Evolutionary conservation across 306 rosid genomes (phyloP).

Genomic region (Chamaecrista fasciculata): DNA sequence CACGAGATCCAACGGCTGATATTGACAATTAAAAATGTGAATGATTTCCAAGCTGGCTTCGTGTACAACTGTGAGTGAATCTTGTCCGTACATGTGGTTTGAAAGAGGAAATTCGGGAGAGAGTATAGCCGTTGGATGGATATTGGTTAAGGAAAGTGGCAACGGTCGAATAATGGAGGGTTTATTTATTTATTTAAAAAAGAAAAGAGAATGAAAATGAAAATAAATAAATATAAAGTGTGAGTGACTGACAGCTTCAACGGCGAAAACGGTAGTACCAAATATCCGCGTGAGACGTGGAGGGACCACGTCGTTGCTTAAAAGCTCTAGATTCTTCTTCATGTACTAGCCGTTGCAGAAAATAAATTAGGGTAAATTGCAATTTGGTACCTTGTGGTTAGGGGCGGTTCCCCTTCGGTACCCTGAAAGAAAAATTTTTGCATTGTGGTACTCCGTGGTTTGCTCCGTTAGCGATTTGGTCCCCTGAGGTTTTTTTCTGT

Average conservation of each 20-base stretch:
- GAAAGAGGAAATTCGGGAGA: rapidly evolving
- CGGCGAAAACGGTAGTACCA: neutral
- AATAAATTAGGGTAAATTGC: too few species aligned
- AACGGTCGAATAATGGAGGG: constrained; percentile 33
- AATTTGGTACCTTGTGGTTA: too few species aligned
- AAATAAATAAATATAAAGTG: neutral
- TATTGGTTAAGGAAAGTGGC: constrained; percentile 20
- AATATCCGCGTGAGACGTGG: neutral
- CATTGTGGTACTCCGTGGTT: too few species aligned
- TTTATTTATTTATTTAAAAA: neutral
- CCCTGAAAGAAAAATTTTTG: too few species aligned
- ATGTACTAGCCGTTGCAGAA: constrained; percentile 4
- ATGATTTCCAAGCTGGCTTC: constrained; percentile 11
- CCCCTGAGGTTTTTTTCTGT: too few species aligned
- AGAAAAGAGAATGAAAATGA: neutral
- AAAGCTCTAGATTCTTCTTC: neutral
- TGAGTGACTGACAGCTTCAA: neutral
- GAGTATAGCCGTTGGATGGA: constrained; percentile 20
- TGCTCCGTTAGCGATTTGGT: too few species aligned
- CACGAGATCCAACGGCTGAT: constrained; percentile 12
- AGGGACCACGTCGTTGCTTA: neutral
- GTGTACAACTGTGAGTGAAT: constrained; percentile 27
- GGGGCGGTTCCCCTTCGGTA: too few species aligned
- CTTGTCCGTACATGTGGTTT: constrained; percentile 13
- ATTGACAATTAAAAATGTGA: neutral